Evolutionary conservation across 345 rosid genomes (phyloP).

Genomic region (Erodium maritimum): DNA sequence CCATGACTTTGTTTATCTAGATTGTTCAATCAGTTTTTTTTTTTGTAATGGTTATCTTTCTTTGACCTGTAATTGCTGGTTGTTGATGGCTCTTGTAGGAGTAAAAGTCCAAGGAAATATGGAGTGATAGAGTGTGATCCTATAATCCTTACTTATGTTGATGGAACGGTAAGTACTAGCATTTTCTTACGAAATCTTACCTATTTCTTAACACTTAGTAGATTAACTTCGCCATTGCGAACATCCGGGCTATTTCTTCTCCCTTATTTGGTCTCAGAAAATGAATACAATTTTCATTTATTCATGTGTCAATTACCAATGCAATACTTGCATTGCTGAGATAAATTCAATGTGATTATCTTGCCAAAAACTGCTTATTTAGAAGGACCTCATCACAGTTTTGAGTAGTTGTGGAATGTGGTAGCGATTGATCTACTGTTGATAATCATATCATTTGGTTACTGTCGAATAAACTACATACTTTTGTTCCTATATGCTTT

Average conservation of each 20-base stretch:
- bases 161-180: conserved; percentile 58
- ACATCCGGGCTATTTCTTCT: not conserved
- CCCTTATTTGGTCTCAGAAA: not conserved
- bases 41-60: conserved; percentile 2
- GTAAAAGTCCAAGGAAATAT: conserved; percentile 48
- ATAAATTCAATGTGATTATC: too few species aligned
- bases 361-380: too few species aligned
- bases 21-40: not conserved
- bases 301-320: too few species aligned
- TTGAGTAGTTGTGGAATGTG: too few species aligned
- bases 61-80: not conserved
- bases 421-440: too few species aligned
- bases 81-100: conserved; percentile 30
- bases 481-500: not conserved
- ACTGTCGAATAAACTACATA: too few species aligned
- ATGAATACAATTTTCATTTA: too few species aligned
- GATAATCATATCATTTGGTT: too few species aligned
- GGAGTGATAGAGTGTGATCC: conserved; percentile 88
- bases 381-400: too few species aligned
- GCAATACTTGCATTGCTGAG: too few species aligned
- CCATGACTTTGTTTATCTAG: not conserved
- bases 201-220: not conserved
- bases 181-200: conserved; percentile 1
- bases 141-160: conserved; percentile 59
- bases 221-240: not conserved